phyloP scores from a whole-genome alignment of 352 stramenopile genomes.

The Globisporangium nodosum region DNA sequence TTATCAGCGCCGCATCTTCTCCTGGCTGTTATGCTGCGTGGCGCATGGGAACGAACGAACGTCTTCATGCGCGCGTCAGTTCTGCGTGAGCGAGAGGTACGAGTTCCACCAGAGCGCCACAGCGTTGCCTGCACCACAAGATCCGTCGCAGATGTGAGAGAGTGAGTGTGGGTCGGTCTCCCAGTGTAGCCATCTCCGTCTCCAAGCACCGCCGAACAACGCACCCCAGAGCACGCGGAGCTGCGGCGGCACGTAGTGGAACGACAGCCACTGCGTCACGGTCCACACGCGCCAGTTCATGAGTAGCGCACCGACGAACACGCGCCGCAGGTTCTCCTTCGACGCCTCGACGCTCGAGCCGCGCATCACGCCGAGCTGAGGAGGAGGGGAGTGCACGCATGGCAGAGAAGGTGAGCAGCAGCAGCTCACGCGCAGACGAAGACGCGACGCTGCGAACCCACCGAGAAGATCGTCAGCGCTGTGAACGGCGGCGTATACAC shows the following conservation, averaged over 20 bases:
- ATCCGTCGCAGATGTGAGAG: neutral
- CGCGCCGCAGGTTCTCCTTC: conserved; percentile 30
- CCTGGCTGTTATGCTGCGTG: neutral
- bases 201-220: conserved; percentile 5
- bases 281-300: conserved; percentile 78
- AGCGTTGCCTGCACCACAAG: conserved; percentile 41
- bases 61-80: conserved; percentile 9
- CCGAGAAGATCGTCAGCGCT: conserved; percentile 64
- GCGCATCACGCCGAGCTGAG: conserved; percentile 53
- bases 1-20: neutral
- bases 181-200: too few species aligned
- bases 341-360: conserved; percentile 42
- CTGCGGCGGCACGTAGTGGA: conserved; percentile 67
- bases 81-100: conserved; percentile 68
- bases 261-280: conserved; percentile 64
- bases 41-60: neutral
- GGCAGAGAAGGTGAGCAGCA: conserved; percentile 1
- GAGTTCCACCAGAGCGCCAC: conserved; percentile 76
- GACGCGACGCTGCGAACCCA: conserved; percentile 13
- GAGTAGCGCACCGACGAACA: conserved; percentile 44
- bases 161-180: neutral
- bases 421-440: neutral
- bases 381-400: neutral
- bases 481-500: conserved; percentile 63
- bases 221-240: conserved; percentile 71